These are phyloP conservation scores for Tricladium varicosporioides DNA, from an alignment of 2,329 filamentous ascomycete species.

Conservation along the genomic window DNA sequence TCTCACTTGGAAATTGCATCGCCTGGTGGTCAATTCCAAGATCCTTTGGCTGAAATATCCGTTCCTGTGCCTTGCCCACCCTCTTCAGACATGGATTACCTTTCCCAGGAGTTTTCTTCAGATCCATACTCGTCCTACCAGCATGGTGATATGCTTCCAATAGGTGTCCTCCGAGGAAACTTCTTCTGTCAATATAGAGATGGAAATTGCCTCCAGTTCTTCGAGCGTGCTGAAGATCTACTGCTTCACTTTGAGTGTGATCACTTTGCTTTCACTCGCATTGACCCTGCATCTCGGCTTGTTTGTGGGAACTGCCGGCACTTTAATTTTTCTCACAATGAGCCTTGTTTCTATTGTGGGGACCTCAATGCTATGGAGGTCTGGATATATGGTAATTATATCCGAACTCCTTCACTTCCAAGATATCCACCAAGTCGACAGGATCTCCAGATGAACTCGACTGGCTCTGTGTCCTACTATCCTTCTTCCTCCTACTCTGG, in stretches of 20 bases:
- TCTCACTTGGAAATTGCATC: slow-evolving; percentile 15
- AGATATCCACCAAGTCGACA: slow-evolving; percentile 19
- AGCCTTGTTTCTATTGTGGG: slow-evolving; percentile 18
- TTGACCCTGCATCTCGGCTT: slow-evolving; percentile 22
- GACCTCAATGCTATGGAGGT: slow-evolving; percentile 16
- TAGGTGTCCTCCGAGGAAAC: slow-evolving; percentile 18
- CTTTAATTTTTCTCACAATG: slow-evolving; percentile 6
- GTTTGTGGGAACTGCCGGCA: slow-evolving; percentile 21
- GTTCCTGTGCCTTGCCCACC: slow-evolving; percentile 3
- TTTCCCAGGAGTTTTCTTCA: neutral
- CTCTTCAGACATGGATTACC: slow-evolving; percentile 3
- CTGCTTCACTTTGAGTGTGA: slow-evolving; percentile 26
- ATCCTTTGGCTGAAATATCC: slow-evolving; percentile 12
- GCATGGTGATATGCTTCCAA: slow-evolving; percentile 22
- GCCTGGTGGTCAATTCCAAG: slow-evolving; percentile 8
- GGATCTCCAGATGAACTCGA: slow-evolving; percentile 7
- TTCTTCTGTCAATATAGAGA: slow-evolving; percentile 23
- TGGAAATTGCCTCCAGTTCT: slow-evolving; percentile 19
- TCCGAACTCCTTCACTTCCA: slow-evolving; percentile 12
- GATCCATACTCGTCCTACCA: slow-evolving; percentile 21
- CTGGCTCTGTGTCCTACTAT: slow-evolving; percentile 7
- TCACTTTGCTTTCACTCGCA: slow-evolving; percentile 29
- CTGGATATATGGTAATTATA: slow-evolving; percentile 30
- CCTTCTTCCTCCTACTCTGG: slow-evolving; percentile 1
- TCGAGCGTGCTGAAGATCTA: slow-evolving; percentile 18